Base-by-base conservation (phyloP, 768 basidiomycete species). In the Pholiota conissans region DNA sequence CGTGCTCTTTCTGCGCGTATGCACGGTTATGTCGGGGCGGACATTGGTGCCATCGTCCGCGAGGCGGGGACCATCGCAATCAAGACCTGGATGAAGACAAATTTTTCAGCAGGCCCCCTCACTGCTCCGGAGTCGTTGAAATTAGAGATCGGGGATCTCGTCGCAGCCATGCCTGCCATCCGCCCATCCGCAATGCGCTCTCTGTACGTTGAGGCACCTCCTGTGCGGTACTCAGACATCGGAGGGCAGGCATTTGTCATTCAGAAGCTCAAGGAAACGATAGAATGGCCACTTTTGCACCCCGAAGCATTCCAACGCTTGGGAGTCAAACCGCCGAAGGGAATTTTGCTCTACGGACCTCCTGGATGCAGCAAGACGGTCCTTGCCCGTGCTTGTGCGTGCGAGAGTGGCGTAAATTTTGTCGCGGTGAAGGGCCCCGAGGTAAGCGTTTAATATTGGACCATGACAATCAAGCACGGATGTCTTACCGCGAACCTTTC, bases 331-430 rank as follows among this genome's bases (percentile, higher is more conserved):
- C 90, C 96, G 3, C 94, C 96, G 0, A 87, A 91, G 64, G 96
- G 96, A 0, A 84, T 98, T 5, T 73, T 99, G 45, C 76, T 98
- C 14, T 99, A 95, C 71, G 95, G 95, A 3, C 95, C 95, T 3
- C 96, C 95, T 3, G 95, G 95, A n/a, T 97, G 95, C 66, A 94
- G 93, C 65, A 98, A 98, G 74, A 98, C 96, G 1, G 78, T 98
- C 39, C 84, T 94, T 14, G 96, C 92, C 1, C 85, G 93, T 56
- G 95, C 96, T 2, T 87, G 93, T 69, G 95, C 95, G 14, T 91
- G 86, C 27, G 95, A 97, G 72, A 92, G 92, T 63, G 95, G 93
- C 3, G 84, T 98, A 56, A 98, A 98, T 70, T 98, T 98, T 70
- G 83, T 99, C 39, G 94, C 96, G 22, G 93, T 99, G 29, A 97